These are phyloP conservation scores for Russula dissimulans DNA, from an alignment of 768 basidiomycete species.

Conservation along the genomic window DNA sequence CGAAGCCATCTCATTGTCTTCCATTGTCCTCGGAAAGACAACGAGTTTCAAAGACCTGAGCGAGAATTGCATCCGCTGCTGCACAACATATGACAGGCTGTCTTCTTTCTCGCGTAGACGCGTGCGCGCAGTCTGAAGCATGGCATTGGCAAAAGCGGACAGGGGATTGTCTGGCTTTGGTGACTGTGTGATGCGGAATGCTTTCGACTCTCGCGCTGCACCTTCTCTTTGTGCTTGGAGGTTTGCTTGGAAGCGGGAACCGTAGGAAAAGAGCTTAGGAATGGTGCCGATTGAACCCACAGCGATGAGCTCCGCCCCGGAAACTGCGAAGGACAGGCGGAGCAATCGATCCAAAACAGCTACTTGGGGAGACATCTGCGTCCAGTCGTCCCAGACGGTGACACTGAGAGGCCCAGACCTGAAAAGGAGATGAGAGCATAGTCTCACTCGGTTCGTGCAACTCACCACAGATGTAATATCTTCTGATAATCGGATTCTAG, in stretches of 20 bases:
- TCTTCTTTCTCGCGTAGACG: conserved; percentile 61
- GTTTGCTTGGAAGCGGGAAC: conserved; percentile 64
- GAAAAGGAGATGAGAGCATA: not conserved
- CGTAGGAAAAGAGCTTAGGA: conserved; percentile 66
- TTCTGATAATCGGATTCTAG: conserved; percentile 73
- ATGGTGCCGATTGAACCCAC: conserved; percentile 67
- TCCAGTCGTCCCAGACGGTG: conserved; percentile 78
- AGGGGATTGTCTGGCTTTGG: conserved; percentile 74
- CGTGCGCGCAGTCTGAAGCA: conserved; percentile 64
- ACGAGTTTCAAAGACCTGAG: conserved; percentile 57
- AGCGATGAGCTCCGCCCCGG: conserved; percentile 56
- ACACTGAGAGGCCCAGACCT: conserved; percentile 75
- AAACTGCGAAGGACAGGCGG: conserved; percentile 65
- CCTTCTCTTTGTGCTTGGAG: conserved; percentile 65
- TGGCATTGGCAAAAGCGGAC: conserved; percentile 78
- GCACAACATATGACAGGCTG: conserved; percentile 50
- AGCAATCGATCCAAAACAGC: conserved; percentile 44
- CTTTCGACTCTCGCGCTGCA: conserved; percentile 69
- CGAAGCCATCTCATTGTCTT: conserved; percentile 67
- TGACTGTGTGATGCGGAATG: conserved; percentile 62
- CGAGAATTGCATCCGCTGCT: conserved; percentile 66
- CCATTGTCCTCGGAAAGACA: conserved; percentile 72
- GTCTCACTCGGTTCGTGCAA: conserved; percentile 5
- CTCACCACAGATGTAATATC: conserved; percentile 66
- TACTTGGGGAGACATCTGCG: conserved; percentile 34